These are phyloP conservation scores for Allantophomopsis lycopodina DNA, from an alignment of 2,329 filamentous ascomycete species.

Conservation along the genomic window DNA sequence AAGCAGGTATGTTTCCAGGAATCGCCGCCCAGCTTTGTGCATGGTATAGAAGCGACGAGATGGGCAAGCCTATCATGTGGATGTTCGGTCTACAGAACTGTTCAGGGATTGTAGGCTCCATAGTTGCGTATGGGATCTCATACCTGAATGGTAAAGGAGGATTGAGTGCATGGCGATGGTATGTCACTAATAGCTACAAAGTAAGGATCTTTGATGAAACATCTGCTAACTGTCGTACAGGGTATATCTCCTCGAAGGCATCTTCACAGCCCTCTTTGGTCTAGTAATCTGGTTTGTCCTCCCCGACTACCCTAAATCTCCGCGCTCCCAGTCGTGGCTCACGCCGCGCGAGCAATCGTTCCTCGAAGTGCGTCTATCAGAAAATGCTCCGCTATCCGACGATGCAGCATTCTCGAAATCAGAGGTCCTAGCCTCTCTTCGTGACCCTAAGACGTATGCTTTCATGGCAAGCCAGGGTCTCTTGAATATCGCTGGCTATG, in stretches of 20 bases:
- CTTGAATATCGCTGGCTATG: conserved; percentile 26
- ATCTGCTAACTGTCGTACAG: conserved; percentile 7
- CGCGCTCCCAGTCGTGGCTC: conserved; percentile 22
- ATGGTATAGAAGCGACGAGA: conserved; percentile 32
- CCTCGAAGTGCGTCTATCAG: conserved; percentile 22
- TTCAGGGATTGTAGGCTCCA: conserved; percentile 20
- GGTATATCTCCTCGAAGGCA: conserved; percentile 30
- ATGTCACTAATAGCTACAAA: conserved; percentile 2
- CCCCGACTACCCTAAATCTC: conserved; percentile 29
- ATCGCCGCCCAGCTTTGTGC: conserved; percentile 26
- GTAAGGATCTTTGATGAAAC: conserved; percentile 12
- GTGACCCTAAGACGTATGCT: conserved; percentile 20
- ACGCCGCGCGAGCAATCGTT: conserved; percentile 24
- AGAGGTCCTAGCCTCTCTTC: conserved; percentile 21
- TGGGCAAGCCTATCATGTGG: conserved; percentile 25
- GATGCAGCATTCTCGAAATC: conserved; percentile 21
- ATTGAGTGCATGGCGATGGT: conserved; percentile 43
- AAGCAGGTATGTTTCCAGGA: conserved; percentile 28
- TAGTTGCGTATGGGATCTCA: conserved; percentile 37
- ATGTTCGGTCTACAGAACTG: conserved; percentile 25
- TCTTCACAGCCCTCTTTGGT: conserved; percentile 25
- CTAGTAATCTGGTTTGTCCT: conserved; percentile 23
- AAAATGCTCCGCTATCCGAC: conserved; percentile 22
- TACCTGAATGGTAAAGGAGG: conserved; percentile 26
- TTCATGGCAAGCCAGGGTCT: conserved; percentile 23